Evolutionary conservation across 805 yeast species (phyloP), one percentile per base, ranked within the genome.

Genomic region (Candida sphagnicola): DNA sequence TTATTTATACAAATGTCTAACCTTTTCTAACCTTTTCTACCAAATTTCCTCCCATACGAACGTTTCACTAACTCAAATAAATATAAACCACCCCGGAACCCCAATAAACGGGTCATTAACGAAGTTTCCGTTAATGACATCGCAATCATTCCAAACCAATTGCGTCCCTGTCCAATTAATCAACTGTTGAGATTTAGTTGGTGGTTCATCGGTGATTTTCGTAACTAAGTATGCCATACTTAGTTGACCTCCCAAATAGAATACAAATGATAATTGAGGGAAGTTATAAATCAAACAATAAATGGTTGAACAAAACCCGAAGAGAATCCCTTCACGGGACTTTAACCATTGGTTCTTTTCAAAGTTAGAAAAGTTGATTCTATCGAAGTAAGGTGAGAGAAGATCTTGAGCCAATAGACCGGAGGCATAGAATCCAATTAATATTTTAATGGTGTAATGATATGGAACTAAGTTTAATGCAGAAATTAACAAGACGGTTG

Each of bases 191-290:
- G 41, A 34, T 12, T 41, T 40, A 4, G 45, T 32, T 4, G 67
- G 67, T 1, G 67, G 63, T 3, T 76, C 73, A 39, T 74, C 78
- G 1, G 79, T 61, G 12, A 78, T 59, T 48, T 75, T 75, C 4
- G 82, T 72, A 30, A 78, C 53, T 28, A 79, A 54, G 46, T 74
- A 75, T 2, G 80, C 83, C 15, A 74, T 62, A 19, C 74, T 67
- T 2, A 77, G 67, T 50, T 76, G 74, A 2, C 80, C 82, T 31
- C 77, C 54, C 12, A 78, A 77, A 44, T 74, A 74, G 15, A 72
- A 58, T 11, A 77, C 47, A 16, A 75, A 61, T 0, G 80, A 73
- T 3, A 72, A 48, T 46, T 65, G 65, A 0, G 79, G 80, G 13
- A 69, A 51, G 26, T 58, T 34, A 14, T 51, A 55, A 38, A 76